Percentiles rank a stretch among this genome's conserved stretches.
These are phyloP conservation scores for Ceratocystis papillata DNA, from an alignment of 2,329 filamentous ascomycete species.

Conservation along the genomic window DNA sequence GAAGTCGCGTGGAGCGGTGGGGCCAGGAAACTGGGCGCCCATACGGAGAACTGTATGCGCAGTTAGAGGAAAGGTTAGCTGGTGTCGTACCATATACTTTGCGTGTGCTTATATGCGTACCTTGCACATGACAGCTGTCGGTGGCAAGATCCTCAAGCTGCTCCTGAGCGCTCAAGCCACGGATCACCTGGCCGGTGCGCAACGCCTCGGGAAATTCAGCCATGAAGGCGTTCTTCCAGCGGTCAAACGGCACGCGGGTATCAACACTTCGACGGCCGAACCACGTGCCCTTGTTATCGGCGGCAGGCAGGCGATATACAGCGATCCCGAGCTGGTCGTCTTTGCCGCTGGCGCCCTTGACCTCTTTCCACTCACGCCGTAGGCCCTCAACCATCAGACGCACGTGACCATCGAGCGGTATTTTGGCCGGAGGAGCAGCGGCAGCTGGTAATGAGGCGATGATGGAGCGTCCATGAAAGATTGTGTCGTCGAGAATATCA, in stretches of 20 bases:
- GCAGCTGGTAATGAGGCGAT: constrained; percentile 62
- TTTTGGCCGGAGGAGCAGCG: constrained; percentile 36
- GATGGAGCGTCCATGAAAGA: constrained; percentile 57
- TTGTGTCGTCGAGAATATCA: constrained; percentile 47
- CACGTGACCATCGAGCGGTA: constrained; percentile 30
- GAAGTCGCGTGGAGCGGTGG: constrained; percentile 80
- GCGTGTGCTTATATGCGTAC: constrained; percentile 8
- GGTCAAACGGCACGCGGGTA: constrained; percentile 62
- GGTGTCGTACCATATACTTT: too few relatives aligned
- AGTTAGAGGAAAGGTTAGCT: constrained; percentile 19
- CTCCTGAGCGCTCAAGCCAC: constrained; percentile 75
- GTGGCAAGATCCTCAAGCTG: constrained; percentile 52
- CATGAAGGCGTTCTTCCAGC: constrained; percentile 66
- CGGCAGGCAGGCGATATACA: constrained; percentile 67
- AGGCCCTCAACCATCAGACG: constrained; percentile 42
- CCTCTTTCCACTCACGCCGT: constrained; percentile 78
- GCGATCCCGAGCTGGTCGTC: constrained; percentile 67
- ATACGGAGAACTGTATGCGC: constrained; percentile 59
- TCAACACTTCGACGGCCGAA: constrained; percentile 80
- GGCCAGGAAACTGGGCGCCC: constrained; percentile 80
- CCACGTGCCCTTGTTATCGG: constrained; percentile 79
- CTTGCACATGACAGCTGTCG: constrained; percentile 17
- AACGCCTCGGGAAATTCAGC: constrained; percentile 62
- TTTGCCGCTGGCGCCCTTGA: constrained; percentile 53
- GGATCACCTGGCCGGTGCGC: constrained; percentile 62